Base-by-base conservation (phyloP, 2,329 filamentous ascomycete genomes). In the Tolypocladium sp. region DNA sequence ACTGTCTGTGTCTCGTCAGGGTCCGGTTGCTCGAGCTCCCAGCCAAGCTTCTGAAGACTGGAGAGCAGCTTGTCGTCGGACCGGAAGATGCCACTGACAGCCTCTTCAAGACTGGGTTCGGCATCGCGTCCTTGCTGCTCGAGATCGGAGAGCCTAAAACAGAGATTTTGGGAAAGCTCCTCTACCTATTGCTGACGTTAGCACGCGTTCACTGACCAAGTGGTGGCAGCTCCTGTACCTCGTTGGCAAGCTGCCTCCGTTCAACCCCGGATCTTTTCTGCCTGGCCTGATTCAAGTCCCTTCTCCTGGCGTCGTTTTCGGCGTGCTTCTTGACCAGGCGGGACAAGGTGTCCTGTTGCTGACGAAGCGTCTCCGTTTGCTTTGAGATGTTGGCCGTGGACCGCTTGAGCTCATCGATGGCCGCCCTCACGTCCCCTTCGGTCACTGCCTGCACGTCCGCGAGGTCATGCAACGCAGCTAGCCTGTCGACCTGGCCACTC, bases 1-100 rank as follows among this genome's bases (percentile, higher is more conserved):
- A 87, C 73, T 3, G 77, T 77, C 58, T 78, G 72, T 52, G 82
- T 75, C 55, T 85, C 80, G 10, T 82, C 79, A 0, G 77, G 75
- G 30, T 80, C 74, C 54, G 80, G 76, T 5, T 76, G 76, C 12
- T 83, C 76, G 4, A 90, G 76, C 63, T 86, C 85, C 60, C 79
- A 80, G 0, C 86, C 80, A 2, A 90, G 77, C 63, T 88, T 88
- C 66, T 88, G 84, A 3, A 91, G 74, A 60, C 85, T 85, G 25
- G 81, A 76, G 1, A 90, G 73, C 2, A 90, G 76, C 61, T 82
- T 84, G 67, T 90, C 86, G 61, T 91, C 87, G 1, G 84, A 82
- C 10, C 77, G 76, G 10, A 89, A 72, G 13, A 82, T 70, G 20
- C 73, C 74, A 27, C 79, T 76, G 0, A 85, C 73, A 1, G 77